These are phyloP conservation scores for Syncephalastrum monosporum DNA, from an alignment of 371 early-diverging fungal genomes.

Conservation along the genomic window DNA sequence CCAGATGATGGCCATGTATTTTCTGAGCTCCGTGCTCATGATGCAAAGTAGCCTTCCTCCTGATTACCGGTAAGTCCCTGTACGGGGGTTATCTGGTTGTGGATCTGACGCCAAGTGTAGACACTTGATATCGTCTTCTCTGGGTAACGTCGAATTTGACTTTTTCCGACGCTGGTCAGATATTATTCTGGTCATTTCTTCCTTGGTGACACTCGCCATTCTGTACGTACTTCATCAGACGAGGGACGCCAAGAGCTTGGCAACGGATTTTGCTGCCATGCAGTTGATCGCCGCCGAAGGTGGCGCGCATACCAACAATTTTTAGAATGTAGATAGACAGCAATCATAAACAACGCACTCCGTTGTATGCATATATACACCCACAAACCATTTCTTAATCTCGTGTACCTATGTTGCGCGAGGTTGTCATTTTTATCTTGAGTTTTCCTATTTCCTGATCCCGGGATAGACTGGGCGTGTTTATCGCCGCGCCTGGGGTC, in stretches of 20 bases:
- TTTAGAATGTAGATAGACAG: no score
- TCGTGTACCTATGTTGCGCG: no score
- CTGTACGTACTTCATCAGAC: conserved; percentile 73
- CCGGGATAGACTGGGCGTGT: no score
- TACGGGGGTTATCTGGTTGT: no score
- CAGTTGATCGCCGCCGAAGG: conserved; percentile 26
- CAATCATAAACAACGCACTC: no score
- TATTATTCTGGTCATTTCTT: conserved; percentile 84
- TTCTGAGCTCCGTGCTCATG: conserved; percentile 85
- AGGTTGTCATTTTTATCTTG: no score
- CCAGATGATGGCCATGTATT: conserved; percentile 92
- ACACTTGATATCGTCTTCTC: conserved; percentile 73
- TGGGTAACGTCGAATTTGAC: conserved; percentile 79
- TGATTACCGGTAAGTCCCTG: conserved; percentile 63
- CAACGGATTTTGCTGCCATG: conserved; percentile 38
- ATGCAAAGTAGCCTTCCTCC: conserved; percentile 86
- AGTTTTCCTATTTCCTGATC: no score
- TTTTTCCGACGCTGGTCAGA: conserved; percentile 95
- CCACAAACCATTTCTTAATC: no score
- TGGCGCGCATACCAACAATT: conserved; percentile 6
- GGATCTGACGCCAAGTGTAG: conserved; percentile 29
- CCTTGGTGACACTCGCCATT: conserved; percentile 60
- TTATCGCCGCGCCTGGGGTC: no score
- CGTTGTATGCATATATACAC: no score
- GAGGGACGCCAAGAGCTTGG: conserved; percentile 41